phyloP scores from a whole-genome alignment of 495 filamentous ascomycete genomes.

The Xylaria palmicola region DNA sequence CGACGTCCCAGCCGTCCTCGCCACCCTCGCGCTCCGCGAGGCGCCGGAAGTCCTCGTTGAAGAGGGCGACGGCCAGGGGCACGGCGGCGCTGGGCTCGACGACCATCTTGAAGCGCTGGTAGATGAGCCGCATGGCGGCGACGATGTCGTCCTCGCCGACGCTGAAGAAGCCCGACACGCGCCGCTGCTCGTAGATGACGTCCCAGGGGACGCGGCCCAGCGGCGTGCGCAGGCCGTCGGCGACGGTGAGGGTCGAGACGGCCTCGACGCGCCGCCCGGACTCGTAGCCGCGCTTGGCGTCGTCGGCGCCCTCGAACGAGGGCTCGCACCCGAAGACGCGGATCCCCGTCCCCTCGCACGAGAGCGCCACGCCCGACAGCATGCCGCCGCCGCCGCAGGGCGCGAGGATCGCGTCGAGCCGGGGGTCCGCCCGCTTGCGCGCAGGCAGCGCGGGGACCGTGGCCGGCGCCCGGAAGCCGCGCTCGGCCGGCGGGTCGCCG shows the following conservation, averaged over 20 bases:
- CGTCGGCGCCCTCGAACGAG: constrained; percentile 79
- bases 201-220: constrained; percentile 77
- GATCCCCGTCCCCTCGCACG: constrained; percentile 63
- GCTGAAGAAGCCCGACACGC: constrained; percentile 71
- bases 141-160: constrained; percentile 85
- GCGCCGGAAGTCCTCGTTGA: constrained; percentile 76
- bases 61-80: constrained; percentile 77
- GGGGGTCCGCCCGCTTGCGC: constrained; percentile 3
- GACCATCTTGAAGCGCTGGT: constrained; percentile 89
- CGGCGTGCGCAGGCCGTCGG: constrained; percentile 85
- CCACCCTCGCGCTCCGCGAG: constrained; percentile 70
- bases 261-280: constrained; percentile 51
- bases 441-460: constrained; percentile 6
- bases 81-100: constrained; percentile 91
- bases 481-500: neutral
- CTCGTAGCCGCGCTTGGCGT: constrained; percentile 67
- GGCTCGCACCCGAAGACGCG: constrained; percentile 91
- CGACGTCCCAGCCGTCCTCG: constrained; percentile 79
- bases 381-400: constrained; percentile 88
- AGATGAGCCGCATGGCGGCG: constrained; percentile 69
- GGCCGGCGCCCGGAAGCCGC: neutral
- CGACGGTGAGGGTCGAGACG: constrained; percentile 79
- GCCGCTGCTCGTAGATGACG: constrained; percentile 69
- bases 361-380: constrained; percentile 78
- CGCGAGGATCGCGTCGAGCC: constrained; percentile 76